phyloP scores from a whole-genome alignment of 768 basidiomycete species.

The Lactarius akahatsu region DNA sequence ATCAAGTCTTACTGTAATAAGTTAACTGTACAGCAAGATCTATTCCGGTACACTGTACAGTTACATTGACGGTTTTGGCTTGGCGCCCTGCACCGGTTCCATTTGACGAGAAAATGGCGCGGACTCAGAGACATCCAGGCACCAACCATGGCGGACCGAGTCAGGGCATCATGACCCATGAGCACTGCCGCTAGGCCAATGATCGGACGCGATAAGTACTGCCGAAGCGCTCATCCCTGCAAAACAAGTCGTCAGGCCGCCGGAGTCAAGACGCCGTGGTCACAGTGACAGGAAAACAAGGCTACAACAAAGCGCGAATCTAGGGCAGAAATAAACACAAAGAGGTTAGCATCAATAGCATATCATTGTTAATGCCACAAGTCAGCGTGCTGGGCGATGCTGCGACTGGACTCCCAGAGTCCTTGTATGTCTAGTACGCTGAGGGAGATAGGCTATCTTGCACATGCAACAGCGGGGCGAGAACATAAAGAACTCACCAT shows the following conservation, averaged over 20 bases:
- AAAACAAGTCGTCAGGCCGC: background rate
- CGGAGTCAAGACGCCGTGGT: background rate
- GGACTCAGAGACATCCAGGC: background rate
- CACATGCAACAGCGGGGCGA: background rate
- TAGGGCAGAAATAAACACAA: too few species aligned
- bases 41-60: background rate
- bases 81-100: background rate
- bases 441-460: background rate
- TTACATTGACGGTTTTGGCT: background rate
- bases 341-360: too few species aligned
- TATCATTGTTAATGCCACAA: too few species aligned
- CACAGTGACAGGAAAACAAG: too few species aligned
- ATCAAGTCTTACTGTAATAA: background rate
- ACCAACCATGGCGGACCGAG: background rate
- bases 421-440: background rate
- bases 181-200: background rate
- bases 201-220: background rate
- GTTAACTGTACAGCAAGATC: background rate
- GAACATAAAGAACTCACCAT: background rate
- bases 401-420: background rate
- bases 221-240: background rate
- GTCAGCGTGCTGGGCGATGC: background rate
- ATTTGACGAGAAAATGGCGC: background rate
- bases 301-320: too few species aligned
- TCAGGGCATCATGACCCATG: background rate